These are phyloP conservation scores for Hypoxylon fragiforme DNA, from an alignment of 495 filamentous ascomycete genomes.

Conservation along the genomic window DNA sequence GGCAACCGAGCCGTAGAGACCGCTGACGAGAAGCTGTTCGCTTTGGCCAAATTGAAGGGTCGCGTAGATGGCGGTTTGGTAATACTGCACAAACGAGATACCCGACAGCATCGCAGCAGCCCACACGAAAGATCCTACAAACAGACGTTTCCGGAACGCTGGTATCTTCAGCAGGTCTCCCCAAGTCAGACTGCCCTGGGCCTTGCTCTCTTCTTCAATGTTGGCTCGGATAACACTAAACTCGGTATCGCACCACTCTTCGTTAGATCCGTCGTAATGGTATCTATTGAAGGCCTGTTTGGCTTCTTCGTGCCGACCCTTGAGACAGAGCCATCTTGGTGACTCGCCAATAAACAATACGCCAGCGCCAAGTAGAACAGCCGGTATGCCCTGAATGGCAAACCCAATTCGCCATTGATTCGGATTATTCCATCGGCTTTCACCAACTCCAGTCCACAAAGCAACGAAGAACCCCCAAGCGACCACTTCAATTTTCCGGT, in stretches of 20 bases:
- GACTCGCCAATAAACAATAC: slow-evolving; percentile 59
- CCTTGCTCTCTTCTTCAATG: slow-evolving; percentile 45
- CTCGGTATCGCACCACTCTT: slow-evolving; percentile 50
- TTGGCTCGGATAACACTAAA: slow-evolving; percentile 50
- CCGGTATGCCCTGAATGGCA: slow-evolving; percentile 56
- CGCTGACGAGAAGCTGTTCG: slow-evolving; percentile 56
- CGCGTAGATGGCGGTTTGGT: slow-evolving; percentile 54
- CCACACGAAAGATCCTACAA: slow-evolving; percentile 57
- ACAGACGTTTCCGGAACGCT: slow-evolving; percentile 51
- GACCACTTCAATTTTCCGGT: slow-evolving; percentile 49
- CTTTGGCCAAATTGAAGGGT: slow-evolving; percentile 50
- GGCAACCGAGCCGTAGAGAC: slow-evolving; percentile 55
- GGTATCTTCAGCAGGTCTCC: slow-evolving; percentile 48
- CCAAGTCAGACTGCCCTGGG: slow-evolving; percentile 47
- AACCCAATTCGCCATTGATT: slow-evolving; percentile 60
- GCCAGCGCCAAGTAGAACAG: slow-evolving; percentile 51
- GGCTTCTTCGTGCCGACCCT: slow-evolving; percentile 50
- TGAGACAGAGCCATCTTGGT: slow-evolving; percentile 60
- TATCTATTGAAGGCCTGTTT: slow-evolving; percentile 46
- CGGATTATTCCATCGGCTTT: slow-evolving; percentile 39
- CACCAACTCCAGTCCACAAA: slow-evolving; percentile 48
- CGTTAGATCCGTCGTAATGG: slow-evolving; percentile 51
- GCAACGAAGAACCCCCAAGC: slow-evolving; percentile 56
- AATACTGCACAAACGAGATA: slow-evolving; percentile 58
- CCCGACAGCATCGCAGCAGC: slow-evolving; percentile 58